Evolutionary conservation across 148 eudicot genomes (phyloP).

Genomic region (Rhododendron henanense): DNA sequence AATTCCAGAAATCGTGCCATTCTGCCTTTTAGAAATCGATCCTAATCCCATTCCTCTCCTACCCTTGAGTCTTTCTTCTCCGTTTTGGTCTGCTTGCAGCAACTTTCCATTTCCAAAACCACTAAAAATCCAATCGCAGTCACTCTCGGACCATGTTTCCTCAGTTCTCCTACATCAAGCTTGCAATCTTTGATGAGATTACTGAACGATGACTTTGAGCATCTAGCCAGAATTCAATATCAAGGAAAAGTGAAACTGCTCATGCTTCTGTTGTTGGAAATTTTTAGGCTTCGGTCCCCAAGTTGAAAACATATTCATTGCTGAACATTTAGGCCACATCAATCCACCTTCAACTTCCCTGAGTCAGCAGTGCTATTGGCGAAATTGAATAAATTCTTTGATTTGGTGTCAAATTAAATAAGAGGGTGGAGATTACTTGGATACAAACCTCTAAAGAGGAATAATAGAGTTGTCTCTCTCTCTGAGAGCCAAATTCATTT

Average conservation of each 20-base stretch:
- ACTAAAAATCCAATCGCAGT: neutral
- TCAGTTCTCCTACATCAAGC: neutral
- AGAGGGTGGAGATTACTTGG: neutral
- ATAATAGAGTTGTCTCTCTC: neutral
- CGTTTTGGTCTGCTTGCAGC: neutral
- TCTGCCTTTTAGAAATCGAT: neutral
- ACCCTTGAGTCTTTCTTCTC: neutral
- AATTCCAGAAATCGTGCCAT: neutral
- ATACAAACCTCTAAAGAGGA: neutral
- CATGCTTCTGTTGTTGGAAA: neutral
- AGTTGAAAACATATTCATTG: neutral
- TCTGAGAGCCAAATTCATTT: neutral
- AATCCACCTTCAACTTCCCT: neutral
- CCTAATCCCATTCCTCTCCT: neutral
- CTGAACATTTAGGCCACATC: neutral
- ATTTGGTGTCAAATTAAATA: no score
- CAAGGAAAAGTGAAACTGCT: neutral
- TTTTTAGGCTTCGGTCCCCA: neutral
- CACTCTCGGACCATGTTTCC: neutral
- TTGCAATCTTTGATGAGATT: constrained; percentile 1
- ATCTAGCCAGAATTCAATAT: neutral
- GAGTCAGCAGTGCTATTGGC: neutral
- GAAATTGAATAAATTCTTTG: neutral
- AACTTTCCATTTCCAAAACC: neutral
- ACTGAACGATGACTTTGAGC: neutral